Evolutionary conservation across 179 eudicot species (phyloP).

Genomic region (Spergularia azorica): DNA sequence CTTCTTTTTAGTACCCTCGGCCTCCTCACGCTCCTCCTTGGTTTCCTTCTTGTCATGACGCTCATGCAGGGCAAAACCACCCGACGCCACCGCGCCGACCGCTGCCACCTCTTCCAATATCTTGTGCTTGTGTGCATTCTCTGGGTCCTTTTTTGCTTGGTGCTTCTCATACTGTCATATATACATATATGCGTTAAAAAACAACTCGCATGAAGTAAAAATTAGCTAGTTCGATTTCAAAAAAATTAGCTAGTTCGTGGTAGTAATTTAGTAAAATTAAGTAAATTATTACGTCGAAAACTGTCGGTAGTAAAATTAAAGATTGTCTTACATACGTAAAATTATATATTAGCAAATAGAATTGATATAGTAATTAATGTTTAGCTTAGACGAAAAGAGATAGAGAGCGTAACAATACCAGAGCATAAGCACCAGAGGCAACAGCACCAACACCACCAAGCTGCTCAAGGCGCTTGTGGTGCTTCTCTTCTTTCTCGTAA

Average conservation of each 20-base stretch:
- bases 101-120: slow-evolving; percentile 41
- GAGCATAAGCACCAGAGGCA: slow-evolving; percentile 45
- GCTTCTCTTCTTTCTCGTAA: slow-evolving; percentile 48
- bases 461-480: slow-evolving; percentile 42
- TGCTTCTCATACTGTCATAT: slow-evolving; percentile 44
- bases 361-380: no score
- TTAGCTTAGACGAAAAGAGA: no score
- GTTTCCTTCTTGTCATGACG: slow-evolving; percentile 44
- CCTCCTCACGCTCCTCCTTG: slow-evolving; percentile 37
- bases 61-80: slow-evolving; percentile 50
- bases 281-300: no score
- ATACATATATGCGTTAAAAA: not conserved
- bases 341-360: no score
- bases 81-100: slow-evolving; percentile 33
- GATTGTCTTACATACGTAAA: no score
- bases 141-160: slow-evolving; percentile 46
- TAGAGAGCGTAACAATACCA: slow-evolving; percentile 26
- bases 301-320: no score
- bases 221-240: no score
- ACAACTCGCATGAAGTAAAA: no score
- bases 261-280: no score
- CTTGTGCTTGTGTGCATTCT: slow-evolving; percentile 43
- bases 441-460: slow-evolving; percentile 35
- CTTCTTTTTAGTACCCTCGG: slow-evolving; percentile 29
- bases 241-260: no score